These are phyloP conservation scores for Cystoisospora suis DNA, from an alignment of 169 alveolate genomes.

Conservation along the genomic window DNA sequence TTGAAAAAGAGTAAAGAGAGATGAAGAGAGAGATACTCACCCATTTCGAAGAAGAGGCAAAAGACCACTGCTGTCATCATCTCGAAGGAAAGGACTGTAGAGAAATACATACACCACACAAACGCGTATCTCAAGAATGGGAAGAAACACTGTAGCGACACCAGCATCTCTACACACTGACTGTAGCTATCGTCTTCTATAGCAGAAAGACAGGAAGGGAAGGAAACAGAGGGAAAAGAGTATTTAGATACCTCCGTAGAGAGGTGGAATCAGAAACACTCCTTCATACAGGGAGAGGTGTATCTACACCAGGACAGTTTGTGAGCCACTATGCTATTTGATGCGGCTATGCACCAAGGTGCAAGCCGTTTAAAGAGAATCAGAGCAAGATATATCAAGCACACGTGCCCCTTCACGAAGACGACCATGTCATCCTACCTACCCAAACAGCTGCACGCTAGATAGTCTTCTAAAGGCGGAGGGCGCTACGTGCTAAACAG, in stretches of 20 bases:
- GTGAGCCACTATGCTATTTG: no score
- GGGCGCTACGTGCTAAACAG: no score
- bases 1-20: not conserved
- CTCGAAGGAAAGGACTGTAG: conserved; percentile 34
- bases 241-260: not conserved
- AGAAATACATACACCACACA: no score
- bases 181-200: not conserved
- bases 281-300: not conserved
- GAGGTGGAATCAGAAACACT: not conserved
- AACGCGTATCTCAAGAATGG: no score
- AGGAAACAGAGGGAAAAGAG: not conserved
- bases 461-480: no score
- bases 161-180: not conserved
- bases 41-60: conserved; percentile 38
- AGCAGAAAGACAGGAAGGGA: not conserved
- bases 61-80: conserved; percentile 36
- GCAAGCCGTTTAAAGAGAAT: no score
- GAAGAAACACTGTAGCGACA: not conserved
- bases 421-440: no score
- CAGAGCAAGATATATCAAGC: no score
- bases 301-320: not conserved
- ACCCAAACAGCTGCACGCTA: no score
- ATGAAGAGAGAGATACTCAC: not conserved
- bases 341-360: no score
- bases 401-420: no score